phyloP scores from a whole-genome alignment of 2,329 filamentous ascomycete genomes.

The Lojkania enalia region DNA sequence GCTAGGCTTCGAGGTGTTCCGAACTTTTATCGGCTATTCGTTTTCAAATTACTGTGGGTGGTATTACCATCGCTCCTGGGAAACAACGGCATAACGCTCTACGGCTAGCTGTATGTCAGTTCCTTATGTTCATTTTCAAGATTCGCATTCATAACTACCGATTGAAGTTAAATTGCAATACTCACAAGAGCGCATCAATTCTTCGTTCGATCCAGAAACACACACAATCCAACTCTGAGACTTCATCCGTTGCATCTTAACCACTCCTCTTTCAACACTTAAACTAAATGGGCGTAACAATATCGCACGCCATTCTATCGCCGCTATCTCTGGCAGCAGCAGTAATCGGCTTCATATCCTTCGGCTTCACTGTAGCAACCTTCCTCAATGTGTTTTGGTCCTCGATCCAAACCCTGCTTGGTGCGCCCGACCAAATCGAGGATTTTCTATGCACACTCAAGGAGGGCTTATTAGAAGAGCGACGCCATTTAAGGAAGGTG shows the following conservation, averaged over 20 bases:
- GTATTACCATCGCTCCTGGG: too few species aligned
- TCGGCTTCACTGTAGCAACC: constrained; percentile 50
- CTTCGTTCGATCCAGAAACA: background rate
- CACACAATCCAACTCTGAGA: background rate
- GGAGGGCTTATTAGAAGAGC: constrained; percentile 48
- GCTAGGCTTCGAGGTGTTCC: too few species aligned
- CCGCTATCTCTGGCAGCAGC: constrained; percentile 42
- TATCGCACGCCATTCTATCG: constrained; percentile 29
- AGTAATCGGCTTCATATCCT: constrained; percentile 48
- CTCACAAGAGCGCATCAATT: background rate
- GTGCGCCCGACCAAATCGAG: constrained; percentile 45
- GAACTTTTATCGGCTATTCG: too few species aligned
- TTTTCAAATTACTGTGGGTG: too few species aligned
- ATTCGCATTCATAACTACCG: too few species aligned
- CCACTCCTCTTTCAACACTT: too few species aligned
- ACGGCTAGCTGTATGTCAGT: background rate
- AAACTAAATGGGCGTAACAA: constrained; percentile 22
- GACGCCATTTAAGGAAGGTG: constrained; percentile 37
- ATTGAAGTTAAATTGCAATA: too few species aligned
- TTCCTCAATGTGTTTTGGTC: constrained; percentile 48
- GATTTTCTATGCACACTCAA: constrained; percentile 47
- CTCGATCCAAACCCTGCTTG: constrained; percentile 43
- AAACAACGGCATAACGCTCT: too few species aligned
- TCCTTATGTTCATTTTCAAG: background rate
- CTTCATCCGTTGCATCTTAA: background rate